phyloP scores from a whole-genome alignment of 78 protist genomes.

The Dictyostelium intermedium region DNA sequence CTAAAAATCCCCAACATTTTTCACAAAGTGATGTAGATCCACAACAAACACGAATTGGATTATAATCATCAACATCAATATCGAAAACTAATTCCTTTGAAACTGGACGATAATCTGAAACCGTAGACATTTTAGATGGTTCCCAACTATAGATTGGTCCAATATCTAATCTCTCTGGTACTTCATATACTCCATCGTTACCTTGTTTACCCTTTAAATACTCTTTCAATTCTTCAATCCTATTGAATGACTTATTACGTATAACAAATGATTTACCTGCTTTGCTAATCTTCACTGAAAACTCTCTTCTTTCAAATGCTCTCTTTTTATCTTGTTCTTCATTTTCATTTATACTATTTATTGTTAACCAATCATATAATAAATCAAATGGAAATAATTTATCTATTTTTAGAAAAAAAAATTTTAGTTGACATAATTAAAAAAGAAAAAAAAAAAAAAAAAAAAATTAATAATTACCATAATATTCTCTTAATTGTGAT shows the following conservation, averaged over 20 bases:
- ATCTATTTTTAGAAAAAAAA: background rate
- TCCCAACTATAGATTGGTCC: conserved; percentile 42
- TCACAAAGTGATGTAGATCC: conserved; percentile 76
- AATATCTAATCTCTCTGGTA: conserved; percentile 47
- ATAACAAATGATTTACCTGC: background rate
- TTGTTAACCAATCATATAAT: conserved; percentile 52
- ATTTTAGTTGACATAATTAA: too few species aligned
- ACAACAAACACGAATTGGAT: conserved; percentile 92
- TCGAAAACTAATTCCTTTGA: conserved; percentile 96
- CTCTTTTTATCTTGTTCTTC: background rate
- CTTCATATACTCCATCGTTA: background rate
- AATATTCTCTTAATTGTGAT: background rate
- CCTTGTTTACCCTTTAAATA: background rate
- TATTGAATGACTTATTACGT: conserved; percentile 42
- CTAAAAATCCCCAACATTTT: conserved; percentile 96
- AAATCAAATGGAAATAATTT: conserved; percentile 37
- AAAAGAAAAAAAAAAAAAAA: background rate
- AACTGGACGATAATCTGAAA: conserved; percentile 3
- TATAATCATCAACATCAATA: conserved; percentile 99
- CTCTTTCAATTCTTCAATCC: background rate
- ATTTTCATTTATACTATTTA: background rate
- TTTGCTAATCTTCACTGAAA: background rate
- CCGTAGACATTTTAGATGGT: background rate
- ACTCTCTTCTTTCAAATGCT: conserved; percentile 46
- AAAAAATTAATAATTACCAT: conserved; percentile 1